phyloP scores from a whole-genome alignment of 169 alveolate species.

The Neospora caninum region DNA sequence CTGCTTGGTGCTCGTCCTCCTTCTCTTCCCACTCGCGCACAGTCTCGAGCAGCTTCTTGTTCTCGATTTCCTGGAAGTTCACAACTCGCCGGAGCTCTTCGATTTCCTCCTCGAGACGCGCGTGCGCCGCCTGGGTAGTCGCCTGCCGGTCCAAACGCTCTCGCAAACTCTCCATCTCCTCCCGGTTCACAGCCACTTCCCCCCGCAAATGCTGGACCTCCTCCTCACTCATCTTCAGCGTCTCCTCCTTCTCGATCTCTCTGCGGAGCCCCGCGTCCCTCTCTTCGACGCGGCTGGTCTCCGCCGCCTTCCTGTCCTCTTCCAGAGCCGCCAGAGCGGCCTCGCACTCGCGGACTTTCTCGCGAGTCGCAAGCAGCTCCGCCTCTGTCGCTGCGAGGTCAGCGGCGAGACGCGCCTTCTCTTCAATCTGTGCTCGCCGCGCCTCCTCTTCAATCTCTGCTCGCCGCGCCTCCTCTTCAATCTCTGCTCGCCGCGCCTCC shows the following conservation, averaged over 20 bases:
- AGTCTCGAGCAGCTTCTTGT: background rate
- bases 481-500: background rate
- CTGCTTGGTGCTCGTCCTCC: background rate
- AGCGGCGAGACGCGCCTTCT: background rate
- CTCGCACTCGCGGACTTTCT: background rate
- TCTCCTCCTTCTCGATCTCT: constrained; percentile 1
- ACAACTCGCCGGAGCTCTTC: background rate
- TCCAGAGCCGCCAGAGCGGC: background rate
- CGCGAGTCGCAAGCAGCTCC: background rate
- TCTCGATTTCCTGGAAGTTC: background rate
- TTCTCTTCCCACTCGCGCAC: constrained; percentile 4
- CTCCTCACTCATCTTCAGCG: background rate
- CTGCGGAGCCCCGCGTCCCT: too few relatives aligned
- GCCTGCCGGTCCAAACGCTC: background rate
- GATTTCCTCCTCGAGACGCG: background rate
- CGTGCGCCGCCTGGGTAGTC: background rate
- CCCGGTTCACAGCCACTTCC: background rate
- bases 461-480: background rate
- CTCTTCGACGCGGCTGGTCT: background rate
- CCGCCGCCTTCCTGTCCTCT: background rate
- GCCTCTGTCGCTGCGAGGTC: background rate
- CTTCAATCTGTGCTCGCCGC: background rate
- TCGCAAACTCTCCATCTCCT: background rate
- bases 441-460: background rate
- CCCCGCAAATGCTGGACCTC: background rate